phyloP scores from a whole-genome alignment of 805 yeast species.

The Candida suzukii region DNA sequence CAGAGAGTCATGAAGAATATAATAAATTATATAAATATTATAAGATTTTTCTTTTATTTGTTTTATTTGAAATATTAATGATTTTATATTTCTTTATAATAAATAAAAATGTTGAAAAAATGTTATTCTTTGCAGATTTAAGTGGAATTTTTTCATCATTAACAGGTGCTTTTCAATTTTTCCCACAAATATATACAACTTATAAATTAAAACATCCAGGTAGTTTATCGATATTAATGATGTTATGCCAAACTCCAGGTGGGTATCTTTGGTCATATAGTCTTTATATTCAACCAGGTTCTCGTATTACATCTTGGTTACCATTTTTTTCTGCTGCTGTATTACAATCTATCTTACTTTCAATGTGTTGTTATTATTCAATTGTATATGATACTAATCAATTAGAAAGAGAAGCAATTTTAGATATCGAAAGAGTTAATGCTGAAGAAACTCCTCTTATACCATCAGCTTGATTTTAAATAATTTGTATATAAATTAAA shows the following conservation, averaged over 20 bases:
- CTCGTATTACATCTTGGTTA: slow-evolving; percentile 83
- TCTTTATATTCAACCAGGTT: slow-evolving; percentile 61
- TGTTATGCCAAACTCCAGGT: slow-evolving; percentile 86
- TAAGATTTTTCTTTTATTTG: slow-evolving; percentile 32
- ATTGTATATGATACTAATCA: slow-evolving; percentile 11
- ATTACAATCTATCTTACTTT: slow-evolving; percentile 54
- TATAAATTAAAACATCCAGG: slow-evolving; percentile 68
- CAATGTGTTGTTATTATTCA: slow-evolving; percentile 53
- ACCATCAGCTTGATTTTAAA: not conserved
- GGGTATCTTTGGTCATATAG: slow-evolving; percentile 77
- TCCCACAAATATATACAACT: slow-evolving; percentile 76
- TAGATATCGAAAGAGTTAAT: slow-evolving; percentile 11
- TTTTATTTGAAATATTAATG: slow-evolving; percentile 25
- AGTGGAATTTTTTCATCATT: slow-evolving; percentile 62
- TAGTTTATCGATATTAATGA: slow-evolving; percentile 70
- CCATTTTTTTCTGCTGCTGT: slow-evolving; percentile 69
- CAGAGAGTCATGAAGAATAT: slow-evolving; percentile 40
- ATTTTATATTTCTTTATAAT: slow-evolving; percentile 25
- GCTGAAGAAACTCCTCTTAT: not conserved
- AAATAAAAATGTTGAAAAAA: slow-evolving; percentile 3
- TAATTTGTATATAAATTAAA: not conserved
- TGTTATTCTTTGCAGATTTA: slow-evolving; percentile 41
- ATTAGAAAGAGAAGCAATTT: slow-evolving; percentile 16
- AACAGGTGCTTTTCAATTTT: slow-evolving; percentile 62
- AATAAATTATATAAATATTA: slow-evolving; percentile 33